Base-by-base conservation (phyloP, 148 eudicot species). In the Polygonum maritimum region DNA sequence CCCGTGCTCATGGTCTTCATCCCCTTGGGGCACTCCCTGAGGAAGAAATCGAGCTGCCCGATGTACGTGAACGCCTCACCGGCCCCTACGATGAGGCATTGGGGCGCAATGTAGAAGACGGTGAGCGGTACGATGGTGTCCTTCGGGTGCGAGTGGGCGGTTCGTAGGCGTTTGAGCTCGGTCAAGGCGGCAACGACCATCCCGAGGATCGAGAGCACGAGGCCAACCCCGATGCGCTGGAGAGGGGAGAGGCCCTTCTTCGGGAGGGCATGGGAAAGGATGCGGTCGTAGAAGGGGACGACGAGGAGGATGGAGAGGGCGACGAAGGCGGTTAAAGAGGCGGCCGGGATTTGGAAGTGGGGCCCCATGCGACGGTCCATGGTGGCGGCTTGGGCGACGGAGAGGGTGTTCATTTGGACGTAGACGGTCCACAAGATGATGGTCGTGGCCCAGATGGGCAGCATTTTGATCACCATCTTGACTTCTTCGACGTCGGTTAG, bases 1-100 rank as follows among this genome's bases (percentile, higher is more conserved):
- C 98, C 98, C 0, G 98, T 91, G 76, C 97, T 91, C 90, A 94
- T 94, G 0, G 98, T 94, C 83, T 94, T 94, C 98, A 94, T 94
- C 76, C 98, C 98, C 39, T 88, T 91, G 0, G 98, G 98, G 45
- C 98, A 94, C 84, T 94, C 97, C 84, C 93, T 84, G 38, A 93
- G 79, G 82, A 93, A 93, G 76, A 93, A 92, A 76, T 94, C 97
- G 1, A 94, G 90, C 73, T 94, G 98, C 2, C 98, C 98, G 0
- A 87, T 86, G 78, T 94, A 94, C 0, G 87, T 92, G 33, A 94
- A 92, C 0, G 98, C 98, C 84, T 90, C 98, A 5, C 98, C 98
- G 2, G 98, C 83, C 49, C 98, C 98, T 33, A 88, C 94, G 0
- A 90, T 69, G 69, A 90, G 73, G 80, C 89, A 92, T 44, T 94